Conservation (phyloP, 2,329 filamentous ascomycete species). For the Dryadomyces sulphureus region DNA sequence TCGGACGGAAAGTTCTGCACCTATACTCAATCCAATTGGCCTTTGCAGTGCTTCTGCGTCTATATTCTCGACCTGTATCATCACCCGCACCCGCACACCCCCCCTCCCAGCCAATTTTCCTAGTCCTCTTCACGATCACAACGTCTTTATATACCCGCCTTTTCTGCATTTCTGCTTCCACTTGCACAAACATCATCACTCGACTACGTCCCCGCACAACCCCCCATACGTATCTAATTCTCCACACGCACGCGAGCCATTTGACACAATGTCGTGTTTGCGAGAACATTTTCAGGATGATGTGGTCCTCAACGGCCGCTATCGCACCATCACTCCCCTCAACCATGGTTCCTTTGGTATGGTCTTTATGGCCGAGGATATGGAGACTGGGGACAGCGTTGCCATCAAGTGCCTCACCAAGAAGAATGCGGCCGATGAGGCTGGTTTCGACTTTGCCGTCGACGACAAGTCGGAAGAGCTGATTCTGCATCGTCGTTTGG, state of each 20-base stretch:
- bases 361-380: conserved; percentile 86
- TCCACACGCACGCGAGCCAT: background rate
- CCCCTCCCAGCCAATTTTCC: conserved; percentile 3
- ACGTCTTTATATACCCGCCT: conserved; percentile 15
- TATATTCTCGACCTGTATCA: conserved; percentile 7
- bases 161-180: conserved; percentile 11
- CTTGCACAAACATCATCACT: background rate
- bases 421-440: conserved; percentile 45
- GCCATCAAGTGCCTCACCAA: conserved; percentile 97
- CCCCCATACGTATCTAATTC: conserved; percentile 7
- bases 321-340: conserved; percentile 80
- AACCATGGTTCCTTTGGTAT: conserved; percentile 98
- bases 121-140: conserved; percentile 11
- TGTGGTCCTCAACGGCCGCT: conserved; percentile 75
- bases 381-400: conserved; percentile 61
- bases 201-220: conserved; percentile 10
- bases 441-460: conserved; percentile 49
- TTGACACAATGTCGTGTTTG: conserved; percentile 68
- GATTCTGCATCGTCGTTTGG: conserved; percentile 64
- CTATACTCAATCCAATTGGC: no score
- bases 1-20: background rate
- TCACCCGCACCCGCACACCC: conserved; percentile 1
- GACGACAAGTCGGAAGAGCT: conserved; percentile 77
- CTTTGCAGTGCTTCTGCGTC: no score
- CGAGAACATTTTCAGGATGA: conserved; percentile 67